Percentiles rank a stretch among this genome's conserved stretches.
phyloP scores from a whole-genome alignment of 352 stramenopile genomes.

The Aphanomyces astaci region DNA sequence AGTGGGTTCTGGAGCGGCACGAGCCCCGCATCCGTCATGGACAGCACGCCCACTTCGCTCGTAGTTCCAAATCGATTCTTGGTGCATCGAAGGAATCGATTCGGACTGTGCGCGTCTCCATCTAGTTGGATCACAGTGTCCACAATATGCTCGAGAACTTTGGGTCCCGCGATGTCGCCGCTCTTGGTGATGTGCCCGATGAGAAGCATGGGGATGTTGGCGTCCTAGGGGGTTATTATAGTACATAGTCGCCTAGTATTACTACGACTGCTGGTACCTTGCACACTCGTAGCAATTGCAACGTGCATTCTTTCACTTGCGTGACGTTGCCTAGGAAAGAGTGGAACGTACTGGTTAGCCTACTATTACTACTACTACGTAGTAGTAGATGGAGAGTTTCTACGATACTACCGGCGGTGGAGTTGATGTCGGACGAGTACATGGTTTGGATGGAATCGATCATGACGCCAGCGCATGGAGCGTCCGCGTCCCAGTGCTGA shows the following conservation, averaged over 20 bases:
- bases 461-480: conserved; percentile 71
- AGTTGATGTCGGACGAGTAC: conserved; percentile 77
- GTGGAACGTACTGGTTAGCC: neutral
- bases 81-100: conserved; percentile 87
- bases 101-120: conserved; percentile 70
- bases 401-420: conserved; percentile 40
- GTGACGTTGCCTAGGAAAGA: conserved; percentile 57
- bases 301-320: conserved; percentile 94
- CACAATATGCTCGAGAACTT: conserved; percentile 86
- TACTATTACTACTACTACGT: too few species aligned
- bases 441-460: conserved; percentile 98
- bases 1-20: conserved; percentile 69
- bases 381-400: neutral
- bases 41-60: conserved; percentile 94
- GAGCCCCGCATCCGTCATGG: conserved; percentile 86
- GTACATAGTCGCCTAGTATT: neutral
- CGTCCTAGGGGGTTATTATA: conserved; percentile 17
- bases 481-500: conserved; percentile 22
- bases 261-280: conserved; percentile 51
- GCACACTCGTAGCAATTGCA: conserved; percentile 88
- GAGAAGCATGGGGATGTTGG: conserved; percentile 86
- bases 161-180: conserved; percentile 93
- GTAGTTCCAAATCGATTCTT: conserved; percentile 96
- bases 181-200: conserved; percentile 97
- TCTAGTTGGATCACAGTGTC: conserved; percentile 96